Evolutionary conservation across 2,329 filamentous ascomycete species (phyloP).

Genomic region (Xylariaceae sp.): DNA sequence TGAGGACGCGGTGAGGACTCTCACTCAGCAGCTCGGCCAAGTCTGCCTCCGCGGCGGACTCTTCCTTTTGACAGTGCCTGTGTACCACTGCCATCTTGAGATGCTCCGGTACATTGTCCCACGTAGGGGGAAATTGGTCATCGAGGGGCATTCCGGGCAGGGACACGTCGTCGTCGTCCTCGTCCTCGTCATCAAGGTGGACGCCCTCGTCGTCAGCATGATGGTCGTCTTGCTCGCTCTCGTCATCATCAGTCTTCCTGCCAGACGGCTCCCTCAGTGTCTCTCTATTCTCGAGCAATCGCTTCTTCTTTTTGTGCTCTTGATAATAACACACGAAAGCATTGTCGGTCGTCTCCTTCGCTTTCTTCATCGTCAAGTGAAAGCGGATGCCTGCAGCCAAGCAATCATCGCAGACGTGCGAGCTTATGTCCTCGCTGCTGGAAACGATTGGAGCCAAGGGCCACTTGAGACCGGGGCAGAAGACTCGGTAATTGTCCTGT

Average conservation of each 20-base stretch:
- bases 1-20: constrained; percentile 7
- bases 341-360: background rate
- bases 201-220: too few species aligned
- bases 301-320: too few species aligned
- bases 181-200: background rate
- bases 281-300: too few species aligned
- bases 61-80: background rate
- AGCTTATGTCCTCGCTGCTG: background rate
- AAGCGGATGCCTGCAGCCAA: constrained; percentile 1
- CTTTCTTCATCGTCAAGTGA: background rate
- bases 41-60: background rate
- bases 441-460: constrained; percentile 3
- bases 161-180: too few species aligned
- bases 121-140: background rate
- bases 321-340: too few species aligned
- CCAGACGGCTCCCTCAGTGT: too few species aligned
- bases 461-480: constrained; percentile 11
- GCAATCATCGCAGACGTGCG: constrained; percentile 12
- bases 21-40: constrained; percentile 4
- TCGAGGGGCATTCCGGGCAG: too few species aligned
- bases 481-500: constrained; percentile 2
- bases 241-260: too few species aligned
- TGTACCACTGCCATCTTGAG: background rate
- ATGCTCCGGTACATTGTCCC: background rate
- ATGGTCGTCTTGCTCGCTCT: too few species aligned